Evolutionary conservation across 2,329 filamentous ascomycete species (phyloP).

Genomic region (Neopestalotiopsis rosae): DNA sequence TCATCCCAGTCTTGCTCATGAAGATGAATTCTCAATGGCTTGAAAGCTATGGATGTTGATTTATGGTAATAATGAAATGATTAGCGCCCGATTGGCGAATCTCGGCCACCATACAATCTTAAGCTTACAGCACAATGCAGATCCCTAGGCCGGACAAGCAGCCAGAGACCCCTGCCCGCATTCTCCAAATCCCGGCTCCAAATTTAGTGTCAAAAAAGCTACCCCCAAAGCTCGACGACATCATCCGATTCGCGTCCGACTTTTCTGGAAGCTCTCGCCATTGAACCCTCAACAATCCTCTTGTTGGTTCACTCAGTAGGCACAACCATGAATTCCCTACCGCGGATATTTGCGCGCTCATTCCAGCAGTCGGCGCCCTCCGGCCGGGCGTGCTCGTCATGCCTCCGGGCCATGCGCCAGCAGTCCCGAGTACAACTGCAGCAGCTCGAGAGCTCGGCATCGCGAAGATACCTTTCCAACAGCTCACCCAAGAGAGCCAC

Average conservation of each 20-base stretch:
- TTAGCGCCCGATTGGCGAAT: too few relatives aligned
- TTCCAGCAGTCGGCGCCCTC: slow-evolving; percentile 6
- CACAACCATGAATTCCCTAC: slow-evolving; percentile 25
- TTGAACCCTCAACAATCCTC: background rate
- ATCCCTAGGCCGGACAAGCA: too few relatives aligned
- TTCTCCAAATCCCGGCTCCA: background rate
- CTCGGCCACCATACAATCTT: too few relatives aligned
- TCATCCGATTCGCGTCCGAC: slow-evolving; percentile 9
- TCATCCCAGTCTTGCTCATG: too few relatives aligned
- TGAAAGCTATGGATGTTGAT: too few relatives aligned
- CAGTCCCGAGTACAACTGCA: slow-evolving; percentile 18
- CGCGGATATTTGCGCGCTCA: slow-evolving; percentile 19
- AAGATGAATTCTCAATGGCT: too few relatives aligned
- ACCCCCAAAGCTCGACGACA: slow-evolving; percentile 8
- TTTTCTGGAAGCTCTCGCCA: background rate
- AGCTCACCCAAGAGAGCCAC: slow-evolving; percentile 30
- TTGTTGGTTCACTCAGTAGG: background rate
- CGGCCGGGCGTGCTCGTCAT: slow-evolving; percentile 37
- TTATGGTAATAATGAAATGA: too few relatives aligned
- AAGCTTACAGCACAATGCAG: too few relatives aligned
- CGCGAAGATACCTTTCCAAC: slow-evolving; percentile 32
- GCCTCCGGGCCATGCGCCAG: slow-evolving; percentile 30
- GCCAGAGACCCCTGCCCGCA: background rate
- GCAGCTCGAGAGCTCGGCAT: slow-evolving; percentile 19
- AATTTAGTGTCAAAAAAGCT: slow-evolving; percentile 7